phyloP scores from a whole-genome alignment of 495 filamentous ascomycete species.

The Lasiosphaeria ovina region DNA sequence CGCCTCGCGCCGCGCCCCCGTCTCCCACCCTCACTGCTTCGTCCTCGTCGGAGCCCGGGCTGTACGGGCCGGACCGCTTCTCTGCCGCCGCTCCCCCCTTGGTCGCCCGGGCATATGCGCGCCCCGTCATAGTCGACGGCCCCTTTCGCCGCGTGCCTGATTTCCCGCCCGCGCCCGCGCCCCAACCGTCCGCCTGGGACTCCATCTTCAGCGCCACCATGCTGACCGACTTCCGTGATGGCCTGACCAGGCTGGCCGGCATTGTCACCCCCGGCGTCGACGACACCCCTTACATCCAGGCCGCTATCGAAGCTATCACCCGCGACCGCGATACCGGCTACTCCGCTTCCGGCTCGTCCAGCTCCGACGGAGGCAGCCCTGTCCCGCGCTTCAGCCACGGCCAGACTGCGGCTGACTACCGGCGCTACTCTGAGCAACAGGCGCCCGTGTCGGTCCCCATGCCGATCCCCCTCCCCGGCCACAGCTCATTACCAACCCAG shows the following conservation, averaged over 20 bases:
- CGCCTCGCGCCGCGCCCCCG: constrained; percentile 10
- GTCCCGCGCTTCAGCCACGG: constrained; percentile 7
- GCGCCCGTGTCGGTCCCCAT: constrained; percentile 8
- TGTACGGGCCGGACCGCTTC: constrained; percentile 35
- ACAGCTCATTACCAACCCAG: constrained; percentile 1
- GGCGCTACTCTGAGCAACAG: constrained; percentile 3
- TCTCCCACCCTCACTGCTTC: neutral
- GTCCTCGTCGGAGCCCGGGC: constrained; percentile 31
- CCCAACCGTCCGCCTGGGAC: constrained; percentile 29
- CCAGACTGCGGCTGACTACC: neutral
- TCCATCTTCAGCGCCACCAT: constrained; percentile 29
- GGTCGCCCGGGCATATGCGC: constrained; percentile 28
- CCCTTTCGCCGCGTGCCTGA: constrained; percentile 24
- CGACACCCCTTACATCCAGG: constrained; percentile 47
- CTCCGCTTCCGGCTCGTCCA: constrained; percentile 29
- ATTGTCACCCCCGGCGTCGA: constrained; percentile 49
- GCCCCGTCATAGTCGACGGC: constrained; percentile 31
- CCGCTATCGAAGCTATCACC: constrained; percentile 48
- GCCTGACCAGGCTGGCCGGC: constrained; percentile 42
- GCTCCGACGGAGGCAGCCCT: constrained; percentile 22
- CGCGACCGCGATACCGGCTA: constrained; percentile 31
- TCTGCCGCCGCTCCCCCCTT: constrained; percentile 24
- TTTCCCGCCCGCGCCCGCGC: constrained; percentile 9
- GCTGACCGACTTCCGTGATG: constrained; percentile 41
- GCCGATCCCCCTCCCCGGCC: constrained; percentile 6